Percentiles rank a stretch among this genome's conserved stretches.
Evolutionary conservation across 305 asterid genomes (phyloP).

Genomic region (Fraxinus xanthoxyloides): DNA sequence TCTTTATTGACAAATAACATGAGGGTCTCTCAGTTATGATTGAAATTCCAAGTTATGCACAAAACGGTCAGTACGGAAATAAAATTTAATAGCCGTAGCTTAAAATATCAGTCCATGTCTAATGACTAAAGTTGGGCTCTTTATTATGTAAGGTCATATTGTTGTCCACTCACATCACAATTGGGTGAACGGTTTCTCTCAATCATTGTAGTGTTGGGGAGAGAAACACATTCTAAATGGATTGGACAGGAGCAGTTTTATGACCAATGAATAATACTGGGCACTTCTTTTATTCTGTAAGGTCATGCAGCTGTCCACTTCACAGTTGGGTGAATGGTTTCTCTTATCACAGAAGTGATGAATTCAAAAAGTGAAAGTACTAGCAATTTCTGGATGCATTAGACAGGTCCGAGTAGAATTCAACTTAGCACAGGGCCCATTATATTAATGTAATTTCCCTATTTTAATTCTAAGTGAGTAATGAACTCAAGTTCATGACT

Average conservation of each 20-base stretch:
- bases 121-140: not conserved
- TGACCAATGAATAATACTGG: not conserved
- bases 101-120: not conserved
- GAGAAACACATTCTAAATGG: not conserved
- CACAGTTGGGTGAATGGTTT: not conserved
- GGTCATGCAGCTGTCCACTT: not conserved
- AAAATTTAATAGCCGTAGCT: not conserved
- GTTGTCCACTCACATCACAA: not conserved
- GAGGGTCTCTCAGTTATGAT: not conserved
- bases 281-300: not conserved
- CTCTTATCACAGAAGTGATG: not conserved
- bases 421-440: not conserved
- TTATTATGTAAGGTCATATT: not conserved
- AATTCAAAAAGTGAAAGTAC: not conserved
- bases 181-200: not conserved
- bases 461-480: not conserved
- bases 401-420: not conserved
- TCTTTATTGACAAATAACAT: not conserved
- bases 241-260: not conserved
- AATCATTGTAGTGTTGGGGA: not conserved
- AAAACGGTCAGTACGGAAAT: not conserved
- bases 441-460: not conserved
- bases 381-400: not conserved
- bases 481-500: not conserved
- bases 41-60: not conserved